Conservation (phyloP, 1,139 yeast species). For the Starmera stellimalicola region DNA sequence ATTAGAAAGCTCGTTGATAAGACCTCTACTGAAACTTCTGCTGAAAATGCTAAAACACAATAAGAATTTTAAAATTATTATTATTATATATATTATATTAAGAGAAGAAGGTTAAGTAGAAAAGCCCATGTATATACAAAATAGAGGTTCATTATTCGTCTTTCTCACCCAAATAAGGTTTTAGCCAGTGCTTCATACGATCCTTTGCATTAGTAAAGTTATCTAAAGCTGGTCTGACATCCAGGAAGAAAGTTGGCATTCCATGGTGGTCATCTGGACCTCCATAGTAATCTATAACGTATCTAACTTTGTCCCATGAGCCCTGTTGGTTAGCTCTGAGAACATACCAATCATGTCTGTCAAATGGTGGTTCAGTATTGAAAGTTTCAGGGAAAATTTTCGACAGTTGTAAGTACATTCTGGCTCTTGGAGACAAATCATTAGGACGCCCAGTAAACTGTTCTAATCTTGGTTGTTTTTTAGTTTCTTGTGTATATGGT, state of each 20-base stretch:
- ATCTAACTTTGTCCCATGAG: slow-evolving; percentile 60
- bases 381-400: slow-evolving; percentile 63
- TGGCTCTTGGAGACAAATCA: slow-evolving; percentile 84
- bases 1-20: no score
- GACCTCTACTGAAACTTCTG: no score
- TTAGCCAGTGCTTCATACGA: slow-evolving; percentile 46
- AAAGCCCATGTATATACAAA: slow-evolving; percentile 12
- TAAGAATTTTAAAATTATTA: no score
- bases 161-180: slow-evolving; percentile 26
- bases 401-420: slow-evolving; percentile 55
- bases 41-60: no score
- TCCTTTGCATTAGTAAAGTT: slow-evolving; percentile 52
- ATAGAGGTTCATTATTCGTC: slow-evolving; percentile 18
- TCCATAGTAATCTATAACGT: slow-evolving; percentile 93
- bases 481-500: slow-evolving; percentile 40
- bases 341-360: slow-evolving; percentile 98
- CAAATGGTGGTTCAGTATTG: slow-evolving; percentile 83
- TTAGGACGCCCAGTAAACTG: slow-evolving; percentile 91
- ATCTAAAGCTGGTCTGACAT: slow-evolving; percentile 93
- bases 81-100: no score
- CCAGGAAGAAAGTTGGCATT: slow-evolving; percentile 83
- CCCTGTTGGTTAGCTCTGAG: slow-evolving; percentile 38
- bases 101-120: slow-evolving; percentile 6
- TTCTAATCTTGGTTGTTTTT: slow-evolving; percentile 62
- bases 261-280: slow-evolving; percentile 87